Base-by-base conservation (phyloP, 2,329 filamentous ascomycete species). In the Alternaria sp. region DNA sequence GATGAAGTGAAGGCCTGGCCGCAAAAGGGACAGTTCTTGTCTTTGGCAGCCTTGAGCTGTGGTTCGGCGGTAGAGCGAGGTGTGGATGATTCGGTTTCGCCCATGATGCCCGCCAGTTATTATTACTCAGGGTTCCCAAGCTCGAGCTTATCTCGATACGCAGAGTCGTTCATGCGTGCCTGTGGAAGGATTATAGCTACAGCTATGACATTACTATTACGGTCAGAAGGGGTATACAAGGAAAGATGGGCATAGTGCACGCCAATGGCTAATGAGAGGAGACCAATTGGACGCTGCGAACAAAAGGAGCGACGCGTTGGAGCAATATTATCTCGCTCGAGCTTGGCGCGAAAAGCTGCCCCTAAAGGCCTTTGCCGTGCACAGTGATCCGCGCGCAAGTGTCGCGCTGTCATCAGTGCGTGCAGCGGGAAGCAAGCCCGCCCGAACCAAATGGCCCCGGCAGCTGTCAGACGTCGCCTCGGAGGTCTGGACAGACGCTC, bases 11-110 rank as follows among this genome's bases (percentile, higher is more conserved):
- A 98, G 7, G 90, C 85, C 78, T 97, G 93, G 47, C 88, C 85
- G 78, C 94, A 98, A 81, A 92, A 98, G 36, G 90, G 91, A 77
- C 94, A 97, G 65, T 85, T 89, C 75, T 92, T 93, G 81, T 98
- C 94, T 80, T 98, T 98, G 60, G 85, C 79, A 16, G 90, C 85
- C 54, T 81, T 78, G 57, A 78, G 77, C 67, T 67, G 65, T 43
- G 67, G 57, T 47, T 61, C 60, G 34, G 62, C 53, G 4, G 75
- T 71, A 42, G 74, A 71, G 43, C 71, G 64, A 22, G 74, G 69
- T 57, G 78, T 78, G 62, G 81, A 53, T n/a, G 52, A 80, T 52
- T 79, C 76, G 54, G 77, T 75, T 47, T 81, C 79, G 57, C 74
- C 66, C 68, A 71, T 72, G 65, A 24, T 71, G 60, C 48, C 59